Base-by-base conservation (phyloP, 176 grass and related monocot genomes). In the Raddia distichophylla region DNA sequence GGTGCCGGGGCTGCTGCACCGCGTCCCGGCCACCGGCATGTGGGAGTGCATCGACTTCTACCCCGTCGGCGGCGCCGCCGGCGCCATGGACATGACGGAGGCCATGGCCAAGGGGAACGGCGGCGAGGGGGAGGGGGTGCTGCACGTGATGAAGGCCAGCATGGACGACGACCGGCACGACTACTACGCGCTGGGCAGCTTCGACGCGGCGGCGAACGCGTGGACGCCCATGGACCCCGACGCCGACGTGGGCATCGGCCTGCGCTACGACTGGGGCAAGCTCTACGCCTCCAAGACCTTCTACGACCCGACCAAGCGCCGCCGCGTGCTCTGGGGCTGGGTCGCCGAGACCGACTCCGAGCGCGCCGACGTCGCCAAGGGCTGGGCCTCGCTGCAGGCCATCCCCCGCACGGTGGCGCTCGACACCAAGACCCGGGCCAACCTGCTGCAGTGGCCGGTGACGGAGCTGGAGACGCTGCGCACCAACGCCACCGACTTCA, bases 1-100 rank as follows among this genome's bases (percentile, higher is more conserved):
- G 46, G 16, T 94, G 10, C 91, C 89, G 0, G 91, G 86, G 0
- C 14, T 84, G 5, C 71, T 97, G 13, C 91, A 97, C 72, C 82
- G 74, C 10, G 91, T 94, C 6, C 57, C 57, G 0, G 69, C 40
- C 0, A 94, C 89, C 0, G 87, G 91, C 0, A 97, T 97, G 94
- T 94, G 94, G 94, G 94, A 97, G 89, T 97, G 94, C 85, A 87
- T 97, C 22, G 94, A 97, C 54, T 89, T 97, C 71, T 97, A 91
- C 80, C 89, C 91, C 0, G 91, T 97, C 16, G 71, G 74, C 0
- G 64, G 69, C 0, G 46, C 13, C 0, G 11, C 51, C 2, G 7
- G 1, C 5, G 93, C 84, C 67, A 78, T 90, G 6, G 83, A 90
- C 83, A 86, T 88, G 76, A 75, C 79, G 0, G 87, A 73, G 8